Conservation (phyloP, 495 filamentous ascomycete species). For the Podospora comata region DNA sequence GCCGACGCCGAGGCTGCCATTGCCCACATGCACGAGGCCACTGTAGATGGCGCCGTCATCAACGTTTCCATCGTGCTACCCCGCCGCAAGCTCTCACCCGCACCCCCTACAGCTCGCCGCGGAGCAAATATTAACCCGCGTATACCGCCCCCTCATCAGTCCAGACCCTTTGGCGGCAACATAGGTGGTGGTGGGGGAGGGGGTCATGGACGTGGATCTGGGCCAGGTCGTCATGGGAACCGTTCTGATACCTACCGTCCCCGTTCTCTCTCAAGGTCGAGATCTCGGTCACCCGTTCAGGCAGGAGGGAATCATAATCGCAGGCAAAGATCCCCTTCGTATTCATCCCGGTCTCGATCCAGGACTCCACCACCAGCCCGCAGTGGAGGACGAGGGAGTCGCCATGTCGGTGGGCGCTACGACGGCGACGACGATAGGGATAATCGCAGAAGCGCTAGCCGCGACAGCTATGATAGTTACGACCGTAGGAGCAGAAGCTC, state of each 20-base stretch:
- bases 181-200: conserved; percentile 27
- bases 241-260: conserved; percentile 55
- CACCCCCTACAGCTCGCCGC: conserved; percentile 48
- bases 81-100: conserved; percentile 60
- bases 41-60: conserved; percentile 83
- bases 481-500: conserved; percentile 31
- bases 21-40: conserved; percentile 96
- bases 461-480: conserved; percentile 55
- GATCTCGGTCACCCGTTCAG: conserved; percentile 41
- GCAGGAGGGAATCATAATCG: conserved; percentile 33
- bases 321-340: conserved; percentile 48
- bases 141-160: conserved; percentile 38
- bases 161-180: conserved; percentile 30
- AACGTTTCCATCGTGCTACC: conserved; percentile 93
- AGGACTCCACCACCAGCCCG: conserved; percentile 45
- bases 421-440: conserved; percentile 24
- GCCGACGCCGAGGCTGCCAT: conserved; percentile 85
- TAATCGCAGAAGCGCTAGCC: conserved; percentile 57
- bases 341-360: conserved; percentile 50
- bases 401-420: conserved; percentile 36
- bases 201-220: conserved; percentile 36
- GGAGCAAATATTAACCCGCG: conserved; percentile 49
- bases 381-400: conserved; percentile 41
- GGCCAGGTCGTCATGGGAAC: conserved; percentile 39
- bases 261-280: conserved; percentile 46